Evolutionary conservation across 495 filamentous ascomycete genomes (phyloP), one percentile per base, ranked within the genome.

Genomic region (Aspergillus funiculosus): DNA sequence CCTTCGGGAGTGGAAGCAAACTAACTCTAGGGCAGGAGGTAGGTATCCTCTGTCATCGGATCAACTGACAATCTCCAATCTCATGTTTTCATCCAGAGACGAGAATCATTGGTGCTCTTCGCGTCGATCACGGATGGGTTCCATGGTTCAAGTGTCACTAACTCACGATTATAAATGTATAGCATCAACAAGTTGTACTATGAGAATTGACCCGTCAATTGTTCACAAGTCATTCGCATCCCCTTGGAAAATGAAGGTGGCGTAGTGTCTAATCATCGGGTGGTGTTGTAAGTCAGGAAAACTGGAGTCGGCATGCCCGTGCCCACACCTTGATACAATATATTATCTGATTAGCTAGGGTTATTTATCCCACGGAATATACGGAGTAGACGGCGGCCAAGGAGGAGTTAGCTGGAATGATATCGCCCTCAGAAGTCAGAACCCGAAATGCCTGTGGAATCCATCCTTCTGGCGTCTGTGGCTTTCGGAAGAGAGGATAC

Each of bases 1-100:
- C 51, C 45, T 43, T 39, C 39, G 19, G 28, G 19, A 25, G 28
- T 34, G 40, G 21, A 36, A 42, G 37, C 39, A 47, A 52, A 44
- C 8, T 1, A 9, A 28, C 37, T 39, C 31, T 9, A 39, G 28
- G 44, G 25, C 27, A 48, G 36, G 43, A 39, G 32, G 28, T 42
- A 24, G 36, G 38, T 24, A 44, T 39, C 21, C 36, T 24, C 14
- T 7, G 21, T 6, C 15, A 13, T 11, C 29, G 13, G 20, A 32
- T n/a, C 19, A 19, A 48, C 31, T 19, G 17, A 38, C 38, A 34
- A 46, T n/a, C 17, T 44, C 11, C 21, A 44, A 14, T 25, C 41
- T 30, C 18, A 35, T 4, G 15, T 46, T 29, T 37, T 15, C 24
- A n/a, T 17, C 5, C 11, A 28, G 27, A 10, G 24, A 24, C 17